Evolutionary conservation across 441 rosid genomes (phyloP).

Genomic region (Omphalea diandra): DNA sequence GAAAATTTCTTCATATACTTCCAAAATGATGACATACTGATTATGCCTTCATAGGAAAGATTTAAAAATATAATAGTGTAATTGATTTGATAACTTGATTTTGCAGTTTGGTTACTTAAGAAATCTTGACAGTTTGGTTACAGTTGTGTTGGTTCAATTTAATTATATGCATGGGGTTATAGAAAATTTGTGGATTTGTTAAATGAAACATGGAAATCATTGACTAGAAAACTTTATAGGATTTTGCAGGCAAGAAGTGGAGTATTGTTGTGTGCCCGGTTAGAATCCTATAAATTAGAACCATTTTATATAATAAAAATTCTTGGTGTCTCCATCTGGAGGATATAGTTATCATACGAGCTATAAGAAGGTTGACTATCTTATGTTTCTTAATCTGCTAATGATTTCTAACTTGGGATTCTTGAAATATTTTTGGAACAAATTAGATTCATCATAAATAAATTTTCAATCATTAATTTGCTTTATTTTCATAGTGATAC

Average conservation of each 20-base stretch:
- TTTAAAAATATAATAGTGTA: background rate
- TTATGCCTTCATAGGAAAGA: background rate
- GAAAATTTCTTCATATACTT: background rate
- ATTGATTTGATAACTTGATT: background rate
- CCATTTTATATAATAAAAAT: constrained; percentile 17
- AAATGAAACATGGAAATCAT: background rate
- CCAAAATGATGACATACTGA: constrained; percentile 8
- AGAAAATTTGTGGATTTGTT: background rate
- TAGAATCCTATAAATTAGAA: constrained; percentile 25
- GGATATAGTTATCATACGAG: constrained; percentile 28
- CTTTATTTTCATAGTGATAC: no score
- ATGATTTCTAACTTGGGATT: constrained; percentile 38
- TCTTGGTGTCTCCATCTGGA: constrained; percentile 50
- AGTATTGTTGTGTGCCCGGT: constrained; percentile 40
- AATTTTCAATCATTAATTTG: no score
- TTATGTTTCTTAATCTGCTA: constrained; percentile 27
- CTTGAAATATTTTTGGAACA: background rate
- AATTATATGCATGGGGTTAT: background rate
- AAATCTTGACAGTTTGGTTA: constrained; percentile 4
- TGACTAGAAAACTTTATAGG: no score
- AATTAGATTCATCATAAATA: no score
- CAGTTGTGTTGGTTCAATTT: constrained; percentile 1
- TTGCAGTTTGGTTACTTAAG: background rate
- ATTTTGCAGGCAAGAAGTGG: no score
- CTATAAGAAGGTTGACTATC: constrained; percentile 30